Percentiles rank a stretch among this genome's conserved stretches.
These are phyloP conservation scores for Leccinum pellstonianum DNA, from an alignment of 768 basidiomycete genomes.

Conservation along the genomic window DNA sequence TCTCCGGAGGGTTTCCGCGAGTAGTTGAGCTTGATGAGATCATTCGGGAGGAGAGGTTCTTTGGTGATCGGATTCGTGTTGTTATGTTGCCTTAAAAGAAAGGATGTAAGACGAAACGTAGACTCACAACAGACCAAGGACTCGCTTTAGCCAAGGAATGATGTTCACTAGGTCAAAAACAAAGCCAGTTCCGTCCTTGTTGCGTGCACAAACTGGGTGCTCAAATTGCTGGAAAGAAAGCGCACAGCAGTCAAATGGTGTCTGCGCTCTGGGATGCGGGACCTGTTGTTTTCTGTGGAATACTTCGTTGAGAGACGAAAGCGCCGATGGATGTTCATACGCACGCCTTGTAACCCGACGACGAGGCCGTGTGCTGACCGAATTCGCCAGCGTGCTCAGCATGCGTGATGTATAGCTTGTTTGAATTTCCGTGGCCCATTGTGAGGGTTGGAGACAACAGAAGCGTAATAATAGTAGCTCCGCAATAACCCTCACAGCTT, in stretches of 20 bases:
- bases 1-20: constrained; percentile 83
- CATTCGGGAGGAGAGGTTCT: constrained; percentile 63
- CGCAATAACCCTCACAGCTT: neutral
- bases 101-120: constrained; percentile 10
- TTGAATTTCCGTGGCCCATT: constrained; percentile 86
- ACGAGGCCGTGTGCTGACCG: constrained; percentile 82
- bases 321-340: constrained; percentile 24
- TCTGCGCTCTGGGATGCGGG: constrained; percentile 59
- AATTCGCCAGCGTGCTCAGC: constrained; percentile 80
- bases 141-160: constrained; percentile 91
- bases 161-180: constrained; percentile 93
- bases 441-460: neutral
- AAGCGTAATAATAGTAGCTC: constrained; percentile 2
- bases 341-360: constrained; percentile 68
- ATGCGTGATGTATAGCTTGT: constrained; percentile 87
- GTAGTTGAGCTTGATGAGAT: constrained; percentile 79
- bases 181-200: constrained; percentile 71
- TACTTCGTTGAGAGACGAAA: constrained; percentile 3
- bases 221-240: constrained; percentile 87
- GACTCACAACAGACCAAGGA: constrained; percentile 13
- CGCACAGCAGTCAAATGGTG: constrained; percentile 90
- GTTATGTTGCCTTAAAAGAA: constrained; percentile 63
- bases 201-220: constrained; percentile 85
- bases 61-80: constrained; percentile 79
- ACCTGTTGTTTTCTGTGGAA: constrained; percentile 61